Evolutionary conservation across 805 yeast genomes (phyloP), one percentile per base, ranked within the genome.

Genomic region (Metschnikowia anglica): DNA sequence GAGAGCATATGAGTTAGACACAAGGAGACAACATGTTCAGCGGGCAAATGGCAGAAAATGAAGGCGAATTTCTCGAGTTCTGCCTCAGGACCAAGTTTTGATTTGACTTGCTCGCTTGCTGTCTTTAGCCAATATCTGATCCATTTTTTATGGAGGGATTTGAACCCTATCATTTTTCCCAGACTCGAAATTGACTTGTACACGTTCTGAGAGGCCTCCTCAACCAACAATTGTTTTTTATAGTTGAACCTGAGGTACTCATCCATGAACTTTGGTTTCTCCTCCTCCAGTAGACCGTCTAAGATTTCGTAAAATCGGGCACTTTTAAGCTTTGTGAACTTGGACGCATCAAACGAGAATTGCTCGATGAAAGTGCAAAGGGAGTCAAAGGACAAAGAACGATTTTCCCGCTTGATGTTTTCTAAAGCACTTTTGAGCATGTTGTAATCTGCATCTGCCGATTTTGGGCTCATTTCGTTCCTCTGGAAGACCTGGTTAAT

Each of bases 221-320:
- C 74, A 2, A 68, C 48, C 13, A 54, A 42, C n/a, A 54, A 42
- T 41, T 69, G 70, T 40, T 60, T 62, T 11, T 32, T 17, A 21
- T 35, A 40, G 46, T 60, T 60, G 51, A 54, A 61, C 3, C 35
- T 37, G 12, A 49, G 43, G 44, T 67, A 68, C 7, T 55, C 47
- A 1, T 44, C 24, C 54, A 62, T 46, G 39, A 68, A 68, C 9
- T 36, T 26, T 4, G 24, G 8, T 36, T 58, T 54, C 4, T 52
- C 46, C 4, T 20, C 35, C 3, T 36, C 39, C 1, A 43, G 20
- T 1, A 56, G 26, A 4, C 46, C 39, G 19, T 63, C 66, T 35
- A 56, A 61, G 13, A 55, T 48, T 15, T 56, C 53, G 41, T 50
- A 55, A 18, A 58, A 28, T 18, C 46, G 44, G 11, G 39, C 35